Evolutionary conservation across 1,284 basidiomycete species (phyloP).

Genomic region (Rhodotorula mucilaginosa): DNA sequence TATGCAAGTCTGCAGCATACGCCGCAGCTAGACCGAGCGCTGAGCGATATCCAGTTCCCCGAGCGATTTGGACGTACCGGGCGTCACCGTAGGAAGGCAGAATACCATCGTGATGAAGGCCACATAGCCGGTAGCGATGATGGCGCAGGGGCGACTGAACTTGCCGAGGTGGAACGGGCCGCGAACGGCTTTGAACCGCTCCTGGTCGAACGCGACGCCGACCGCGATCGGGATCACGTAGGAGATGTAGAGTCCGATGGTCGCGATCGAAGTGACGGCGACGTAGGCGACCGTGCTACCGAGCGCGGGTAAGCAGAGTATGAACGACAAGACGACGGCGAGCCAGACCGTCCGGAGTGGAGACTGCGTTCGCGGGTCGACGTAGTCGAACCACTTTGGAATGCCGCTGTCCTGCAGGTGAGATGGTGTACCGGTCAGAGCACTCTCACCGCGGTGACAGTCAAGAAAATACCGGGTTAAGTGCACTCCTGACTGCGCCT

Average conservation of each 20-base stretch:
- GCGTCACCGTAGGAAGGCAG: slow-evolving; percentile 39
- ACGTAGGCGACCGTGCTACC: slow-evolving; percentile 69
- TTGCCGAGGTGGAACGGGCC: slow-evolving; percentile 69
- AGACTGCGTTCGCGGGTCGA: slow-evolving; percentile 59
- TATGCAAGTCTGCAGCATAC: no score
- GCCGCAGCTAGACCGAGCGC: background rate
- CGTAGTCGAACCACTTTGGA: slow-evolving; percentile 65
- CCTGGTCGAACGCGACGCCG: slow-evolving; percentile 58
- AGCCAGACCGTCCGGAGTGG: slow-evolving; percentile 74
- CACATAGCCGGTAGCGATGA: slow-evolving; percentile 37
- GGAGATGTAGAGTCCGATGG: slow-evolving; percentile 51
- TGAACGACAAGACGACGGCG: slow-evolving; percentile 70
- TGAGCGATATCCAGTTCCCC: background rate
- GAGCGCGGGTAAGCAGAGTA: slow-evolving; percentile 66
- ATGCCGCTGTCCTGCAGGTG: slow-evolving; percentile 47
- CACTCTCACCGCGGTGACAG: no score
- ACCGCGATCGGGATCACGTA: slow-evolving; percentile 65
- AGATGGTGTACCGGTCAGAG: no score
- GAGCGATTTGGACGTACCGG: background rate
- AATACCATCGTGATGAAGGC: slow-evolving; percentile 44
- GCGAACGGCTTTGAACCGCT: slow-evolving; percentile 56
- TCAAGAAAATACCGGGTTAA: no score
- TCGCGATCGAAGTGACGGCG: slow-evolving; percentile 71
- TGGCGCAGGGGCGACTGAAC: slow-evolving; percentile 24
- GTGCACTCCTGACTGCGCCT: no score